Percentiles rank a stretch among this genome's conserved stretches.
phyloP scores from a whole-genome alignment of 1,284 basidiomycete genomes.

The Marasmius tenuissimus region DNA sequence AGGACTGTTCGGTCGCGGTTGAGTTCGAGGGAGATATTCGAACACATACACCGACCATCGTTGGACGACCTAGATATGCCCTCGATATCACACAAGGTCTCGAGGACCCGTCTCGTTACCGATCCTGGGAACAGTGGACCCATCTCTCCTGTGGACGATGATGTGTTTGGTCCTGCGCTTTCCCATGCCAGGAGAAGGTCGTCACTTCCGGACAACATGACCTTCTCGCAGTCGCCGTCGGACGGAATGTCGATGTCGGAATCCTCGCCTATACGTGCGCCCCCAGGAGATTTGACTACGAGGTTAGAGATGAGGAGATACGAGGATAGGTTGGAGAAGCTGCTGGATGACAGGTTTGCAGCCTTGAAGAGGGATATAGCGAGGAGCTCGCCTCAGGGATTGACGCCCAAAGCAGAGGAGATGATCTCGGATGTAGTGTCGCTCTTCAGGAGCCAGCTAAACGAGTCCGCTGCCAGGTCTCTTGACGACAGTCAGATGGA shows the following conservation, averaged over 20 bases:
- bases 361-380: conserved; percentile 44
- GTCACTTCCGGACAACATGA: conserved; percentile 60
- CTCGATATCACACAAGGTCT: conserved; percentile 60
- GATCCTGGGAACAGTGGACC: conserved; percentile 46
- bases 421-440: conserved; percentile 66
- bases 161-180: conserved; percentile 48
- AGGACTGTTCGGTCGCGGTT: conserved; percentile 71
- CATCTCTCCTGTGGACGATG: conserved; percentile 34
- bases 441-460: conserved; percentile 65
- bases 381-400: conserved; percentile 16
- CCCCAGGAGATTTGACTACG: conserved; percentile 51
- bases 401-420: conserved; percentile 50
- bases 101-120: conserved; percentile 52
- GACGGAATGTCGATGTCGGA: conserved; percentile 26
- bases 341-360: conserved; percentile 71
- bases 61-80: conserved; percentile 73
- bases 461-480: conserved; percentile 55
- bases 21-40: conserved; percentile 58
- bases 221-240: conserved; percentile 19
- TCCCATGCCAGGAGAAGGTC: conserved; percentile 48
- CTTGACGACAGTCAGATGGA: conserved; percentile 69
- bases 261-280: conserved; percentile 20
- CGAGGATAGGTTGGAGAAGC: conserved; percentile 55
- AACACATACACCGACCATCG: conserved; percentile 64
- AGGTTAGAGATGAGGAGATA: conserved; percentile 59